Evolutionary conservation across 305 asterid genomes (phyloP).

Genomic region (Fraxinus platypoda): DNA sequence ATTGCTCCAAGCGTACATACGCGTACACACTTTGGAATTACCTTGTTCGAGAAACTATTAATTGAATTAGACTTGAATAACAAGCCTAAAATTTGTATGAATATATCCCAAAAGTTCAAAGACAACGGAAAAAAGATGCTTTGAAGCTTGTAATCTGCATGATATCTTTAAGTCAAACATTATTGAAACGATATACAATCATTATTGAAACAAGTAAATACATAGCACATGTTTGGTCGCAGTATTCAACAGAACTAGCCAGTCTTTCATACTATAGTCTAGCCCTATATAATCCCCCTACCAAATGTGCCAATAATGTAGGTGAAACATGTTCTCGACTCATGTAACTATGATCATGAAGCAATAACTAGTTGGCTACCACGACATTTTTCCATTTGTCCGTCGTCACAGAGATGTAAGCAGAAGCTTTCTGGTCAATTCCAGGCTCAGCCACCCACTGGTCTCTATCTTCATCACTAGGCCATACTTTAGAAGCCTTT

Average conservation of each 20-base stretch:
- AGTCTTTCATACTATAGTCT: neutral
- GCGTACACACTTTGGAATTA: too few relatives aligned
- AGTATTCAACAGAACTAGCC: neutral
- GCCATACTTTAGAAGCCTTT: conserved; percentile 66
- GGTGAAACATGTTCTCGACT: neutral
- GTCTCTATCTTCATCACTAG: conserved; percentile 76
- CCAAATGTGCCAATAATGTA: neutral
- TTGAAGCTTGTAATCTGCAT: neutral
- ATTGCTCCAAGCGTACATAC: too few relatives aligned
- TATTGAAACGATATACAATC: too few relatives aligned
- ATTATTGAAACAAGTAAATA: conserved; percentile 10
- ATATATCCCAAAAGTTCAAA: neutral
- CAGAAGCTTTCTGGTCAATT: conserved; percentile 63
- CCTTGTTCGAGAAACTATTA: too few relatives aligned
- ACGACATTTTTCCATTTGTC: conserved; percentile 48
- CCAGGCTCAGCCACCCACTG: conserved; percentile 85
- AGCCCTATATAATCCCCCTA: neutral
- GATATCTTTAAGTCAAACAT: too few relatives aligned
- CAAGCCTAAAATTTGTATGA: neutral
- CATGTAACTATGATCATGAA: neutral
- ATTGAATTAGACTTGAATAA: neutral
- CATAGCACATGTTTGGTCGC: neutral
- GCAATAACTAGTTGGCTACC: conserved; percentile 1
- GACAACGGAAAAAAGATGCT: neutral
- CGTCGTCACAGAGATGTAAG: conserved; percentile 49